Percentiles rank a stretch among this genome's conserved stretches.
Conservation (phyloP, 1,284 basidiomycete genomes). For the Apiotrichum domesticum region DNA sequence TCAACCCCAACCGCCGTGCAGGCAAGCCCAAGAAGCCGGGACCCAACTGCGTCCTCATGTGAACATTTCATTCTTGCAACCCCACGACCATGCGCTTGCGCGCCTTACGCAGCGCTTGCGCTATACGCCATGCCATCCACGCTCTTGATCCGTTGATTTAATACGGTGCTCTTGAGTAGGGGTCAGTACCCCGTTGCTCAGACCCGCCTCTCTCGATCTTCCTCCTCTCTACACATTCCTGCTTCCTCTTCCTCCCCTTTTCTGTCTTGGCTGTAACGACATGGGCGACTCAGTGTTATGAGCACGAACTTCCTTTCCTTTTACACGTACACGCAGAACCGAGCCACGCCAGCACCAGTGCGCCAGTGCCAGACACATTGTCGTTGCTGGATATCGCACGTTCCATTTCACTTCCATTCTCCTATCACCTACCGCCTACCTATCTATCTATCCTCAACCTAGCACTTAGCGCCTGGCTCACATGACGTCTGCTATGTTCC, state of each 20-base stretch:
- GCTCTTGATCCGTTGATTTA: not conserved
- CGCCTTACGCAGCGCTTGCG: not conserved
- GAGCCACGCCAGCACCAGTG: not conserved
- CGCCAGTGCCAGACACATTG: not conserved
- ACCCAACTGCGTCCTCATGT: constrained; percentile 39
- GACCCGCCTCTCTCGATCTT: no score
- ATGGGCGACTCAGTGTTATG: no score
- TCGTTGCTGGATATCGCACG: not conserved
- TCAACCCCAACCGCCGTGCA: constrained; percentile 42
- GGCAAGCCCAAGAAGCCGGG: constrained; percentile 36
- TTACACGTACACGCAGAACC: no score
- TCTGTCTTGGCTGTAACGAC: not conserved
- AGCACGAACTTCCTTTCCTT: no score
- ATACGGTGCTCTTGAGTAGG: no score
- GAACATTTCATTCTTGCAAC: constrained; percentile 1
- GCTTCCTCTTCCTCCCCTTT: not conserved
- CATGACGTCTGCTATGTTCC: not conserved
- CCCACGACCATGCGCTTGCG: not conserved
- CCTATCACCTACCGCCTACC: no score
- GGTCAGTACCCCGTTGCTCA: no score
- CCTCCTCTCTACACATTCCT: not conserved
- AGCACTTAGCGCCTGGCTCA: not conserved
- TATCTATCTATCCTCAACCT: not conserved
- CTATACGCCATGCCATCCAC: not conserved
- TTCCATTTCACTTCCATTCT: no score